phyloP scores from a whole-genome alignment of 2,329 filamentous ascomycete genomes.

The Geosmithia morbida region DNA sequence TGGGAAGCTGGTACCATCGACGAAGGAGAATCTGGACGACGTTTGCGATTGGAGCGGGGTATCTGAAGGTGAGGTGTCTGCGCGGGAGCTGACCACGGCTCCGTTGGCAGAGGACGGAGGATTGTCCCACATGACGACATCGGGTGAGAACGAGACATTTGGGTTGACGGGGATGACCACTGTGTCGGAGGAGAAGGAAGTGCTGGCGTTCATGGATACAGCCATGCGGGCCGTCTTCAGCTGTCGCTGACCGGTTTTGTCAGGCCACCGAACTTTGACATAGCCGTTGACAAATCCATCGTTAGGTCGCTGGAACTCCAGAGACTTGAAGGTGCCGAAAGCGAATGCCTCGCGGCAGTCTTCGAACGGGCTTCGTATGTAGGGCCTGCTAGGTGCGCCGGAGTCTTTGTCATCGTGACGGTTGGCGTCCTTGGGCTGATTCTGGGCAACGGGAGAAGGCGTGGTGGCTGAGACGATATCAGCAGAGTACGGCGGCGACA shows the following conservation, averaged over 20 bases:
- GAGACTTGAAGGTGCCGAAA: conserved; percentile 9
- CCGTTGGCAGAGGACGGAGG: background rate
- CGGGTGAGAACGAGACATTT: too few relatives aligned
- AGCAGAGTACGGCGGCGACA: too few relatives aligned
- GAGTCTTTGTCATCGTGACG: too few relatives aligned
- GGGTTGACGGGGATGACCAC: too few relatives aligned
- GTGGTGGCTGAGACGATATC: too few relatives aligned
- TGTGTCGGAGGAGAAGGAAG: background rate
- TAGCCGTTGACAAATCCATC: conserved; percentile 22
- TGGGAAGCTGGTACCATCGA: background rate
- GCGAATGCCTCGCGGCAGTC: conserved; percentile 15
- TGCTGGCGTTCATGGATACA: background rate
- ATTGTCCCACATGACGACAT: background rate
- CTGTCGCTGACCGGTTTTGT: conserved; percentile 2
- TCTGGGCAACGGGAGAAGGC: too few relatives aligned
- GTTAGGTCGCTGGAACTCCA: conserved; percentile 13
- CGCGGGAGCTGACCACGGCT: background rate
- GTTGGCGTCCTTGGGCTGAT: too few relatives aligned
- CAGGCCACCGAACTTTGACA: conserved; percentile 22
- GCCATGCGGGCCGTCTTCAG: too few relatives aligned
- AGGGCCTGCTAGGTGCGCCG: too few relatives aligned
- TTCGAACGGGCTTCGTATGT: conserved; percentile 14
- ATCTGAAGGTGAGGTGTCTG: background rate
- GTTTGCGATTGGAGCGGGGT: background rate
- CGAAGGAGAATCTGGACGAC: background rate